These are phyloP conservation scores for Ceratocystis ficicola DNA, from an alignment of 2,329 filamentous ascomycete species.

Conservation along the genomic window DNA sequence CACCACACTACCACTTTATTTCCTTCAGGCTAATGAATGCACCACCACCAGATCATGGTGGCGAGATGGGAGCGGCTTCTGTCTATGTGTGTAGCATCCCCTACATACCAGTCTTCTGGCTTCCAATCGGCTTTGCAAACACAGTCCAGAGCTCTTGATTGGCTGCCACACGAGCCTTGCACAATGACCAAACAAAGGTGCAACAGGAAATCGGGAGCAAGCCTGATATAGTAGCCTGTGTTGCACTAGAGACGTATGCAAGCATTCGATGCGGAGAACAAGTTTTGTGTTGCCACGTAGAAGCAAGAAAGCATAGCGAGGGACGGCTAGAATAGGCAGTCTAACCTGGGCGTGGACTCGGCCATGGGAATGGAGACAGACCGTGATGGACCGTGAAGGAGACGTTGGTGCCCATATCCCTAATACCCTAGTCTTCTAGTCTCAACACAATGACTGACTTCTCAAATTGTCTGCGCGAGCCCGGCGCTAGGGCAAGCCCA, in stretches of 20 bases:
- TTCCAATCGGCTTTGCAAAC: constrained; percentile 3
- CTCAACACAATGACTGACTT: no score
- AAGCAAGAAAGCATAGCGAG: background rate
- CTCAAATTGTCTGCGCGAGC: no score
- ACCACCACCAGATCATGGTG: no score
- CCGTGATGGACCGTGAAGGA: background rate
- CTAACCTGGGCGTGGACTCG: no score
- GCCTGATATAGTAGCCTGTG: background rate
- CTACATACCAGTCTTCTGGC: background rate
- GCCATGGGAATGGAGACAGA: background rate
- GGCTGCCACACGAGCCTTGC: background rate
- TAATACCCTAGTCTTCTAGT: no score
- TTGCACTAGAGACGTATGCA: background rate
- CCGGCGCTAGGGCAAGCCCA: no score
- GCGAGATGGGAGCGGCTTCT: no score
- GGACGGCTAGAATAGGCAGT: no score
- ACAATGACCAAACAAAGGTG: background rate
- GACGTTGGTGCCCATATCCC: background rate
- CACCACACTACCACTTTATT: no score
- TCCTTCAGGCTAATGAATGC: background rate
- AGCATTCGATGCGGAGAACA: background rate
- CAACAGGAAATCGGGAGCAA: background rate
- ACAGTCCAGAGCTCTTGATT: background rate
- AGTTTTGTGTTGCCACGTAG: background rate
- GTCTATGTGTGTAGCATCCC: no score